Evolutionary conservation across 169 alveolate genomes (phyloP).

Genomic region (Eimeria acervulina): DNA sequence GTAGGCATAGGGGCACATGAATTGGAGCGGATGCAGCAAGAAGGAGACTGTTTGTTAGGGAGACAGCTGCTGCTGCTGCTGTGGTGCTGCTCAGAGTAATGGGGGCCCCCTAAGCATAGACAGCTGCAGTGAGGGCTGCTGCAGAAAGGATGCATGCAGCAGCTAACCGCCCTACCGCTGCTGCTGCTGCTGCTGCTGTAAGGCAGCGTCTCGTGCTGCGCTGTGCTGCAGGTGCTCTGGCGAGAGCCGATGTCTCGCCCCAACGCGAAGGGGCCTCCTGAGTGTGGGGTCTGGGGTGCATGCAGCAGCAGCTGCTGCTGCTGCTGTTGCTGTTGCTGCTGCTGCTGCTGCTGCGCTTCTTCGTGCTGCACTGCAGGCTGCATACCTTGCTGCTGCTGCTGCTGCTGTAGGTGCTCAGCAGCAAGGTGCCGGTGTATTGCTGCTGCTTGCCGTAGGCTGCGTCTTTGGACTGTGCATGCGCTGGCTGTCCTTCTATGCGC

Average conservation of each 20-base stretch:
- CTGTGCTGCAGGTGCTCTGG: slow-evolving; percentile 20
- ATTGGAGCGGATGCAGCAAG: background rate
- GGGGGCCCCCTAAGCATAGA: background rate
- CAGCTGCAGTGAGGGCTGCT: too few species aligned
- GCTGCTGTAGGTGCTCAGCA: background rate
- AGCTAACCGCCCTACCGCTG: background rate
- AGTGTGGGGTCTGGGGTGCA: background rate
- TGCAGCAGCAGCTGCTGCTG: background rate
- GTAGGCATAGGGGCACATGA: background rate
- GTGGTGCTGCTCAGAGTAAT: background rate
- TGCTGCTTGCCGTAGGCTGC: background rate
- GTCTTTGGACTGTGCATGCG: background rate
- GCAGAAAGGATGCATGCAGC: background rate
- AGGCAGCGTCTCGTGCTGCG: background rate
- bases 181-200: slow-evolving; percentile 34
- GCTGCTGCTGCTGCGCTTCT: slow-evolving; percentile 1
- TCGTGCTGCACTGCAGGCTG: background rate
- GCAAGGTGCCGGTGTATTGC: background rate
- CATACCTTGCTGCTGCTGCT: background rate
- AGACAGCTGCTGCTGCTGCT: background rate
- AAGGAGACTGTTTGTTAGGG: background rate
- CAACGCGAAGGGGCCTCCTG: background rate
- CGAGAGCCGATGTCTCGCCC: background rate
- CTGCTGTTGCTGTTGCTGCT: slow-evolving; percentile 16
- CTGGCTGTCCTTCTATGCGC: slow-evolving; percentile 12